These are phyloP conservation scores for Cucurbita pepo DNA, from an alignment of 306 rosid species.

Conservation along the genomic window DNA sequence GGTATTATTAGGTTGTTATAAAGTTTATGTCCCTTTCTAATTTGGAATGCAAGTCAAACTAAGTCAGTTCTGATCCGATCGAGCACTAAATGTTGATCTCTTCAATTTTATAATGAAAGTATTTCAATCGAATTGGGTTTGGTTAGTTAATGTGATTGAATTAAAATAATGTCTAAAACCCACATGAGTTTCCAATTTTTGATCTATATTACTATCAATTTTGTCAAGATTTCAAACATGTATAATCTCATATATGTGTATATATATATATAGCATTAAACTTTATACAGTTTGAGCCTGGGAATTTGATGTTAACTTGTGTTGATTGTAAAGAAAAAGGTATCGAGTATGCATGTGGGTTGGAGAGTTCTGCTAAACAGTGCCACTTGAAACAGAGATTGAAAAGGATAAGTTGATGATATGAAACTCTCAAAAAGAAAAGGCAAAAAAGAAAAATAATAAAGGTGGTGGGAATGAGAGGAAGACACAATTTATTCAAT, in stretches of 20 bases:
- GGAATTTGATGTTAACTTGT: not conserved
- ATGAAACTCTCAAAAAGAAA: not conserved
- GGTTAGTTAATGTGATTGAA: not conserved
- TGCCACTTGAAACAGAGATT: not conserved
- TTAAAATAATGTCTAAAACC: no score
- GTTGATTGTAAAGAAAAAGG: not conserved
- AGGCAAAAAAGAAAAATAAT: not conserved
- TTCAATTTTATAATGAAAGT: not conserved
- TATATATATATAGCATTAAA: not conserved
- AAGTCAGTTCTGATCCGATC: not conserved
- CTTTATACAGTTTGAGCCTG: not conserved
- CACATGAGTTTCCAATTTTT: no score
- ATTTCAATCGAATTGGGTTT: not conserved
- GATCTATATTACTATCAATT: no score
- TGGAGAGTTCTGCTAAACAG: not conserved
- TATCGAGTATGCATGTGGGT: not conserved
- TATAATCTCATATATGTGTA: no score
- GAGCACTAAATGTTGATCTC: not conserved
- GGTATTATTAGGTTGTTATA: no score
- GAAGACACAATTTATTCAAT: no score
- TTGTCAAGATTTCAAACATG: no score
- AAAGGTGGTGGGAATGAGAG: not conserved
- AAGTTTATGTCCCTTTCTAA: not conserved
- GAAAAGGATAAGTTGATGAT: not conserved
- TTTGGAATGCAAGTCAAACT: not conserved